Percentiles rank a stretch among this genome's conserved stretches.
Conservation (phyloP, 495 filamentous ascomycete species). For the Penicillium longicatenatum region DNA sequence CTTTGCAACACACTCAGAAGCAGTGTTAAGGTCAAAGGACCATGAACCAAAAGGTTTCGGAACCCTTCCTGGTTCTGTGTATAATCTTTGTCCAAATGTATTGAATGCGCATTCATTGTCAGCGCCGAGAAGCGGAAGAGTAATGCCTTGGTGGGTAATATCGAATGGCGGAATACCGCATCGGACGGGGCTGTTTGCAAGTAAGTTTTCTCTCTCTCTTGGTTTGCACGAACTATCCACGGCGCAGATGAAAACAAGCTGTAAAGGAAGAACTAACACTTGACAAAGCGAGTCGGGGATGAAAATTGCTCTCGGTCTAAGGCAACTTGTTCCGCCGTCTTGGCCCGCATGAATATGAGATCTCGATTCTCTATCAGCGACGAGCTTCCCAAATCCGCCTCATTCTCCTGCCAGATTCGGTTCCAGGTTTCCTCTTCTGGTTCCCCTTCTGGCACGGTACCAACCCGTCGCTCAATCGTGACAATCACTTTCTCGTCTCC, state of each 20-base stretch:
- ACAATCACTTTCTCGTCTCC: slow-evolving; percentile 64
- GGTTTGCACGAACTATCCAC: not conserved
- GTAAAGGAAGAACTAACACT: slow-evolving; percentile 31
- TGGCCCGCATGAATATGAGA: slow-evolving; percentile 63
- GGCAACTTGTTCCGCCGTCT: slow-evolving; percentile 34
- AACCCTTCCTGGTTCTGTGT: slow-evolving; percentile 72
- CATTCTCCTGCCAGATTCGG: slow-evolving; percentile 47
- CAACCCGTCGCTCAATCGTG: slow-evolving; percentile 55
- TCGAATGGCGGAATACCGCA: slow-evolving; percentile 60
- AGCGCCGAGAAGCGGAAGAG: slow-evolving; percentile 86
- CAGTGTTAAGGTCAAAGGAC: slow-evolving; percentile 76
- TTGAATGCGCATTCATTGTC: slow-evolving; percentile 82
- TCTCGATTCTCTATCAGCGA: slow-evolving; percentile 55
- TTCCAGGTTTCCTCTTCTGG: slow-evolving; percentile 34
- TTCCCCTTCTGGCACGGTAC: slow-evolving; percentile 38
- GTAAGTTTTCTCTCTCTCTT: not conserved
- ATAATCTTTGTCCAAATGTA: slow-evolving; percentile 79
- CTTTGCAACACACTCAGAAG: slow-evolving; percentile 65
- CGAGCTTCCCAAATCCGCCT: slow-evolving; percentile 36
- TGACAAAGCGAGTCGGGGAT: slow-evolving; percentile 34
- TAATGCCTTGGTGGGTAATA: slow-evolving; percentile 63
- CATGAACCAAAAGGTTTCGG: slow-evolving; percentile 76
- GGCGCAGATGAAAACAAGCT: not conserved
- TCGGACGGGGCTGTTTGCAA: slow-evolving; percentile 34
- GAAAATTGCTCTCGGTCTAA: slow-evolving; percentile 32